phyloP scores from a whole-genome alignment of 192 early-diverging fungal species.

The Backusella tuberculispora region DNA sequence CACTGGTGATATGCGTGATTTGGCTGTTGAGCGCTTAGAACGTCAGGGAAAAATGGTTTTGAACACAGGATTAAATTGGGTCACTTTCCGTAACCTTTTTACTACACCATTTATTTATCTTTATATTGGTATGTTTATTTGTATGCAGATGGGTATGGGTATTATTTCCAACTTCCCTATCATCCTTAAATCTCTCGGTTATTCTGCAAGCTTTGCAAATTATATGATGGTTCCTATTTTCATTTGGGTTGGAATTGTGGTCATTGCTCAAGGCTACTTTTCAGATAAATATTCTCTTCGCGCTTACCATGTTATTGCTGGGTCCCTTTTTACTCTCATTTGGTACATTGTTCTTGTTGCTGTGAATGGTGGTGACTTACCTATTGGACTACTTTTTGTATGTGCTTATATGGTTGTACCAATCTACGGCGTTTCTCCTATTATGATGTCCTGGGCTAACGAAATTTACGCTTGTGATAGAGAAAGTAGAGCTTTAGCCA shows the following conservation, averaged over 20 bases:
- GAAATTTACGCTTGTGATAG: constrained; percentile 30
- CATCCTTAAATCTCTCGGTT: constrained; percentile 47
- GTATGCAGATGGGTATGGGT: constrained; percentile 36
- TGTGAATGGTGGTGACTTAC: constrained; percentile 29
- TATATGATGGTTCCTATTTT: constrained; percentile 48
- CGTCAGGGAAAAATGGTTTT: constrained; percentile 21
- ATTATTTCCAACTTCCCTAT: constrained; percentile 42
- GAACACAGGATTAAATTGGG: constrained; percentile 25
- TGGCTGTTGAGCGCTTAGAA: constrained; percentile 27
- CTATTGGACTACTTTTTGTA: constrained; percentile 26
- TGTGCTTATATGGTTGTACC: constrained; percentile 28
- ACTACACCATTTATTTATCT: constrained; percentile 27
- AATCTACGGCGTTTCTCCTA: constrained; percentile 29
- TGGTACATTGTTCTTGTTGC: constrained; percentile 34
- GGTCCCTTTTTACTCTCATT: constrained; percentile 14
- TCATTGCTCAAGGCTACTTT: constrained; percentile 32
- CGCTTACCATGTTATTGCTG: constrained; percentile 26
- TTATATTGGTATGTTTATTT: constrained; percentile 21
- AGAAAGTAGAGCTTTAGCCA: constrained; percentile 37
- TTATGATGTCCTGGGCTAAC: constrained; percentile 37
- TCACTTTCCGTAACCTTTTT: constrained; percentile 32
- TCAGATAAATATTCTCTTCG: constrained; percentile 22
- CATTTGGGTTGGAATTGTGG: constrained; percentile 28
- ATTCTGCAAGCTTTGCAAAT: constrained; percentile 40
- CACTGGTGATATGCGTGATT: constrained; percentile 42